These are phyloP conservation scores for Rhizopus sp. DNA, from an alignment of 371 early-diverging fungal genomes.

Conservation along the genomic window DNA sequence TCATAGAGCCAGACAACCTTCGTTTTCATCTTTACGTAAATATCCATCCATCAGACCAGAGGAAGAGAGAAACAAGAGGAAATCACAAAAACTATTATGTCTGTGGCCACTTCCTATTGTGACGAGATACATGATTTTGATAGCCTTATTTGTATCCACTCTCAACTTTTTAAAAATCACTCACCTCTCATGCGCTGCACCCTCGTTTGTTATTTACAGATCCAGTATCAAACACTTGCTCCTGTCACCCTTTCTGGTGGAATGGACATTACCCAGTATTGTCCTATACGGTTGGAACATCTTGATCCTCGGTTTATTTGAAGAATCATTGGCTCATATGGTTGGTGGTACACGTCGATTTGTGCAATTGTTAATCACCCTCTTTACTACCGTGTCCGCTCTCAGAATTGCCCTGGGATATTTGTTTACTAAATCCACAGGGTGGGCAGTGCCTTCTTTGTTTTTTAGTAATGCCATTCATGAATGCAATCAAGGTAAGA, in stretches of 20 bases:
- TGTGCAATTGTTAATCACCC: slow-evolving; percentile 30
- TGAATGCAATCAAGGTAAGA: slow-evolving; percentile 62
- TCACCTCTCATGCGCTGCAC: slow-evolving; percentile 44
- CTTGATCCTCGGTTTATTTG: slow-evolving; percentile 51
- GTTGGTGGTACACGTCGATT: slow-evolving; percentile 51
- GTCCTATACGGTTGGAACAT: slow-evolving; percentile 48
- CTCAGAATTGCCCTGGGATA: slow-evolving; percentile 52
- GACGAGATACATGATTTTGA: slow-evolving; percentile 47
- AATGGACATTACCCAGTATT: slow-evolving; percentile 34
- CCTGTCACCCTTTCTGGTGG: slow-evolving; percentile 49
- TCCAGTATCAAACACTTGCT: slow-evolving; percentile 39
- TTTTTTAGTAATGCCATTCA: slow-evolving; percentile 64
- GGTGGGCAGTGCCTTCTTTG: slow-evolving; percentile 56
- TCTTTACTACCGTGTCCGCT: slow-evolving; percentile 29
- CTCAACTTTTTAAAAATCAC: slow-evolving; percentile 31
- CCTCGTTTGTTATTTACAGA: slow-evolving; percentile 49
- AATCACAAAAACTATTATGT: slow-evolving; percentile 48
- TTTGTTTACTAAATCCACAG: slow-evolving; percentile 57
- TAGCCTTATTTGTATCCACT: slow-evolving; percentile 38
- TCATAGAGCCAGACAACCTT: slow-evolving; percentile 21
- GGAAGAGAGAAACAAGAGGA: slow-evolving; percentile 18
- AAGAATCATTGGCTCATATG: slow-evolving; percentile 50
- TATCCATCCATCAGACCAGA: background rate
- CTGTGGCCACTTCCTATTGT: slow-evolving; percentile 55
- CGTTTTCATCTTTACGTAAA: slow-evolving; percentile 7